Conservation (phyloP, 139 green algal species). For the Micromonas commoda region DNA sequence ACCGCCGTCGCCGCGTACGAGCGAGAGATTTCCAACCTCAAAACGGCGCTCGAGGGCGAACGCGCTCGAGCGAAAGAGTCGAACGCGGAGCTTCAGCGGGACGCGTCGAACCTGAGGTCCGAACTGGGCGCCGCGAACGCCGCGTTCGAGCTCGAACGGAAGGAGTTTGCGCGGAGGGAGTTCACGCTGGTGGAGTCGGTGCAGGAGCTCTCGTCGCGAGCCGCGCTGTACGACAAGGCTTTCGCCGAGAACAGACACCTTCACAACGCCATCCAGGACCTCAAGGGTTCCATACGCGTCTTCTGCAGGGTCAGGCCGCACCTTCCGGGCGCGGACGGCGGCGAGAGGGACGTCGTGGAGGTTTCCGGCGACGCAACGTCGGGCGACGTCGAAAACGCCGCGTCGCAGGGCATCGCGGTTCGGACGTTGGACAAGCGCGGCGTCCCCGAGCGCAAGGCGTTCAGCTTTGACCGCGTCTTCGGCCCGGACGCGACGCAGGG, state of each 20-base stretch:
- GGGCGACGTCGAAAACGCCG: not conserved
- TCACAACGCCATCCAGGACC: conserved; percentile 42
- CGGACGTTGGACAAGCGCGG: not conserved
- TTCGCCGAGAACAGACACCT: conserved; percentile 30
- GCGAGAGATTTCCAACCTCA: too few relatives aligned
- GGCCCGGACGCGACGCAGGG: conserved; percentile 16
- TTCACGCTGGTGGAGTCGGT: too few relatives aligned
- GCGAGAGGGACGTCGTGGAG: not conserved
- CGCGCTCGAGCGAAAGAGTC: conserved; percentile 1
- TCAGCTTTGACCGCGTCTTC: conserved; percentile 33
- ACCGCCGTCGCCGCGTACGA: not conserved
- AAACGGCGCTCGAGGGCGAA: too few relatives aligned
- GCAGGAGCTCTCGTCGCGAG: conserved; percentile 4
- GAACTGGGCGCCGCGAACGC: too few relatives aligned
- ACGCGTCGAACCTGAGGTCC: not conserved
- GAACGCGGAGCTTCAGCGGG: not conserved
- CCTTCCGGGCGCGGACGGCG: too few relatives aligned
- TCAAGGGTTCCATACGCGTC: conserved; percentile 42
- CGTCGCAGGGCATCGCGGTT: not conserved
- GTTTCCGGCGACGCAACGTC: not conserved
- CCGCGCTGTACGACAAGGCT: conserved; percentile 4
- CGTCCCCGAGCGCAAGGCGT: not conserved
- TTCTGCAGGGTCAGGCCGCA: conserved; percentile 33
- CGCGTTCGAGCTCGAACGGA: too few relatives aligned
- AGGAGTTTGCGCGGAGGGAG: too few relatives aligned